Base-by-base conservation (phyloP, 306 rosid species). In the Ormosia emarginata region DNA sequence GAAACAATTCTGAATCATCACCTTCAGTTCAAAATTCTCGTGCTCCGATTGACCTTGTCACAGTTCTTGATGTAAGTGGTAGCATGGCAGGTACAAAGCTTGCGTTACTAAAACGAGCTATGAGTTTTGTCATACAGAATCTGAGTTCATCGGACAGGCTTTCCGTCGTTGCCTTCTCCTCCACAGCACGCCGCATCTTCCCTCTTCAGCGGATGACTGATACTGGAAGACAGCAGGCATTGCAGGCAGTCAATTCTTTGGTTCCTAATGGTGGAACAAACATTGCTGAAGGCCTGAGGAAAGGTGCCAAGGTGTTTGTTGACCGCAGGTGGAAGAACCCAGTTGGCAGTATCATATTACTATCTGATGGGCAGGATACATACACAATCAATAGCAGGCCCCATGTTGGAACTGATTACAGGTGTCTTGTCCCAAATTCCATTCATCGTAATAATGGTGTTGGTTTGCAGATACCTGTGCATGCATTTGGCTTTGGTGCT, bases 41-140 rank as follows among this genome's bases (percentile, higher is more conserved):
- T 77, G 95, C 93, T 81, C 90, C 98, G 10, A 76, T 95, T 43
- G 99, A 95, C 73, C 97, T 95, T 59, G 97, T 95, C 52, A 93
- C 99, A 0, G 94, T 95, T 80, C 98, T 95, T 76, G 99, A 95
- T 85, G 87, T 95, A 55, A 95, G 99, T 81, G 95, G 97, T 18
- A 95, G 98, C 97, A 95, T 95, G 98, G 89, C 93, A 61, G 98
- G 98, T 52, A 88, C 98, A 44, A 95, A 95, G 89, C 92, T 95
- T 40, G 92, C 91, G 44, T 88, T 95, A 83, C 83, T 95, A 40
- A 95, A 95, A 75, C 94, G 83, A 79, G 98, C 98, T 24, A 95
- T 95, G 98, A 89, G 98, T 12, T 95, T 95, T 87, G 98, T 95
- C 78, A 92, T 95, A 64, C 90, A 95, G 88, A 90, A 93, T 77